Base-by-base conservation (phyloP, 345 rosid genomes). In the Brassica carinata region DNA sequence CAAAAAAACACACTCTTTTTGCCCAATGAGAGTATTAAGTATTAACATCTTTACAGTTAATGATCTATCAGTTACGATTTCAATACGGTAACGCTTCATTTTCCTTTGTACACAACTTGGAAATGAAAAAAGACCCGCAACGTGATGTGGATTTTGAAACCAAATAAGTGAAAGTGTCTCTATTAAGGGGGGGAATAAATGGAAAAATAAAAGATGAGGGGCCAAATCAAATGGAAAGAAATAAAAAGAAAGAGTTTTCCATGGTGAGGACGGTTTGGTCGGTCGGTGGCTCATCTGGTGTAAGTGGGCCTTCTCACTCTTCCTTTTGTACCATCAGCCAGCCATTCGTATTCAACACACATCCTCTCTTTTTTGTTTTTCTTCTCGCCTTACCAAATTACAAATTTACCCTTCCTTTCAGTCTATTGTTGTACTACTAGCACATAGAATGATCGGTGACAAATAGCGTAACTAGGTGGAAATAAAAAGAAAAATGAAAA, bases 191-290 rank as follows among this genome's bases (percentile, higher is more conserved):
- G n/a, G 33, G 14, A 5, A 45, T 5, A 48, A 27, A 64, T 45
- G 2, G 62, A 26, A 14, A 77, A 48, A 67, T 38, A 65, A 81
- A 71, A 81, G 77, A 2, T 55, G 74, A 76, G 72, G 80, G 84
- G 77, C 65, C 84, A 81, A 81, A 57, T 71, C 77, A 0, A 55
- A 53, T 53, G 6, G 30, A 48, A 74, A 69, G n/a, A 74, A 69
- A 57, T 6, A 38, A 31, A 14, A 27, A 9, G 2, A 19, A 62
- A 73, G 13, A 67, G 66, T 55, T 45, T 80, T 34, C 38, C 38
- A 55, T n/a, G 79, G 1, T 48, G 74, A 57, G 89, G 95, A 82
- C 95, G 97, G 97, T 86, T 86, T 85, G 97, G 97, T 83, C 95
- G 97, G 98, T 87, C 89, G 74, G 73, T 64, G 73, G 80, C 77